Evolutionary conservation across 1,284 basidiomycete genomes (phyloP), one percentile per base, ranked within the genome.

Genomic region (Trametes sp.): DNA sequence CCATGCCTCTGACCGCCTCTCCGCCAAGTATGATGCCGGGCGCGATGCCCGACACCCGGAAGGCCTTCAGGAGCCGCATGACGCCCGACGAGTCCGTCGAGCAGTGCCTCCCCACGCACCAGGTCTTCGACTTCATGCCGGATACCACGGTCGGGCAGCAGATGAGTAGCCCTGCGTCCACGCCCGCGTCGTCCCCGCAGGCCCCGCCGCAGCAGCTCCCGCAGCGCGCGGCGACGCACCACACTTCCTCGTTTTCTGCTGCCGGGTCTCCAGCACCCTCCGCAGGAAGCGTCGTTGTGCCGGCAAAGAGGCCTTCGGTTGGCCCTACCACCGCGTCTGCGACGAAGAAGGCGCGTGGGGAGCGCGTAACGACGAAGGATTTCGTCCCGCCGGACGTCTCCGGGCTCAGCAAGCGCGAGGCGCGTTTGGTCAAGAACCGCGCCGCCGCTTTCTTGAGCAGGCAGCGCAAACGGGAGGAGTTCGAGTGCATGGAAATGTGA

Each of bases 401-500:
- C 53, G 94, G 94, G 53, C 84, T 96, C 62, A 89, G 84, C 81
- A 96, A 96, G 78, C 89, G 93, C 61, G 94, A 96, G 78, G 94
- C 94, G 55, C 87, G 94, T 58, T 84, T 96, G 16, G 92, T 96
- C 63, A 96, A 96, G 83, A 96, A 96, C 80, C 86, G 94, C 59
- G 94, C 94, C 14, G 94, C 94, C 10, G 94, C 94, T 58, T 96
- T 96, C 81, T 87, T 96, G 70, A 92, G 88, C 75, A 84, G 94
- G 73, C 94, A 96, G 77, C 84, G 94, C 71, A 96, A 96, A 78
- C 88, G 94, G 63, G 94, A 96, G 79, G 94, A 96, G 78, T 96
- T 95, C 72, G 94, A 96, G 78, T 82, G 78, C 73, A 94, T 96
- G 88, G 93, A 95, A 82, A 78, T 89, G 90, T 94, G 82, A 80